These are phyloP conservation scores for Monosporozyma unispora DNA, from an alignment of 805 yeast species.

Conservation along the genomic window DNA sequence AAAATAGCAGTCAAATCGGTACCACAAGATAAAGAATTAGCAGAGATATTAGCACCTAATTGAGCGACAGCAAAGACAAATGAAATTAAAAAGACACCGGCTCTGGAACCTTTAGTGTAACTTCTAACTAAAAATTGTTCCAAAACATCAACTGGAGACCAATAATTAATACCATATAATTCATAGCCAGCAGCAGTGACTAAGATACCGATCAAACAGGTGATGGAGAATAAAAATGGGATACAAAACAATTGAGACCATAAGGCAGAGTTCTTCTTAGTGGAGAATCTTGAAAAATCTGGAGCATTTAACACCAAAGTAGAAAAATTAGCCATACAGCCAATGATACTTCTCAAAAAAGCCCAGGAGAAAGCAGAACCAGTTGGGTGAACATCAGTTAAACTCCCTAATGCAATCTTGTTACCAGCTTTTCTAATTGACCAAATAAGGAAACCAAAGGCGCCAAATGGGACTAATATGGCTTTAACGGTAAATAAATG, in stretches of 20 bases:
- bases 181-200: slow-evolving; percentile 59
- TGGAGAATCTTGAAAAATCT: slow-evolving; percentile 72
- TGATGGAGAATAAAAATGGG: slow-evolving; percentile 63
- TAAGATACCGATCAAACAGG: slow-evolving; percentile 70
- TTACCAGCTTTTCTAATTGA: slow-evolving; percentile 73
- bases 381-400: slow-evolving; percentile 12
- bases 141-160: slow-evolving; percentile 52
- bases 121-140: slow-evolving; percentile 32
- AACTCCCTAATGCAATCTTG: slow-evolving; percentile 27
- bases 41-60: slow-evolving; percentile 65
- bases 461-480: slow-evolving; percentile 71
- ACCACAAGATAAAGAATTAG: slow-evolving; percentile 52
- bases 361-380: slow-evolving; percentile 59
- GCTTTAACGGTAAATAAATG: slow-evolving; percentile 81
- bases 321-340: slow-evolving; percentile 70
- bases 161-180: slow-evolving; percentile 34
- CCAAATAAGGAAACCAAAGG: slow-evolving; percentile 79
- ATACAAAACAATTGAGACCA: slow-evolving; percentile 51
- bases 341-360: slow-evolving; percentile 63
- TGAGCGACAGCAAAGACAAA: slow-evolving; percentile 60
- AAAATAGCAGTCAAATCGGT: slow-evolving; percentile 49
- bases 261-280: slow-evolving; percentile 36
- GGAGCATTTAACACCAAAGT: slow-evolving; percentile 76
- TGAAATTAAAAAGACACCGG: slow-evolving; percentile 63
- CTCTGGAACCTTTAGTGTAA: slow-evolving; percentile 44